Base-by-base conservation (phyloP, 345 rosid genomes). In the thale cress (Arabidopsis thaliana) region DNA sequence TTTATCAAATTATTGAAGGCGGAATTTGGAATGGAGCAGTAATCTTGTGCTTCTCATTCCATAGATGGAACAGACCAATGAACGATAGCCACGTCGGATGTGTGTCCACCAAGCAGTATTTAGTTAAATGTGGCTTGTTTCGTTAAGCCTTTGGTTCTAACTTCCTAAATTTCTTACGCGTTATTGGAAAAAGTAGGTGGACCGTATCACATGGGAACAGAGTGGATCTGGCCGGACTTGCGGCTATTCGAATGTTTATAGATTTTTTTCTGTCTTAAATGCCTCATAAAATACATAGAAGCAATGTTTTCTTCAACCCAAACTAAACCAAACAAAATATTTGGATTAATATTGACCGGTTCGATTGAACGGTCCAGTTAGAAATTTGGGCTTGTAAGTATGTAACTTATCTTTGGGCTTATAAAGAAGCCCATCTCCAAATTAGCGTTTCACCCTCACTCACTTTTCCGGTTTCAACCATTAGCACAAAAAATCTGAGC, bases 1-100 rank as follows among this genome's bases (percentile, higher is more conserved):
- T 40, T 56, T 61, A 76, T 84, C 86, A 37, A 82, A 86, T 89
- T 80, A 87, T 87, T 87, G 83, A 84, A 53, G 63, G 83, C 38
- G 66, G 67, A 40, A 14, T 69, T 59, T 24, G 75, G 70, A 59
- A 63, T 23, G 66, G 73, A 48, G 78, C 44, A 11, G 53, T 58
- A 30, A 58, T 74, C 72, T 4, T 16, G 53, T 74, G 73, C 20
- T 74, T 66, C 73, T 57, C 66, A 3, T 6, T 3, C 44, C 34
- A 28, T 48, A 3, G 22, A 8, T 74, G 40, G 24, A 34, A 0
- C 1, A 0, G 8, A 13, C 67, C 52, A 66, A 58, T 66, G 53
- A 12, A 2, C 25, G 52, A 0, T 0, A 0, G 60, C n/a, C 78
- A 74, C 78, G 78, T 67, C 4, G 8, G 13, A 0, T n/a, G 5